Evolutionary conservation across 495 filamentous ascomycete genomes (phyloP), one percentile per base, ranked within the genome.

Genomic region (Neurospora intermedia): DNA sequence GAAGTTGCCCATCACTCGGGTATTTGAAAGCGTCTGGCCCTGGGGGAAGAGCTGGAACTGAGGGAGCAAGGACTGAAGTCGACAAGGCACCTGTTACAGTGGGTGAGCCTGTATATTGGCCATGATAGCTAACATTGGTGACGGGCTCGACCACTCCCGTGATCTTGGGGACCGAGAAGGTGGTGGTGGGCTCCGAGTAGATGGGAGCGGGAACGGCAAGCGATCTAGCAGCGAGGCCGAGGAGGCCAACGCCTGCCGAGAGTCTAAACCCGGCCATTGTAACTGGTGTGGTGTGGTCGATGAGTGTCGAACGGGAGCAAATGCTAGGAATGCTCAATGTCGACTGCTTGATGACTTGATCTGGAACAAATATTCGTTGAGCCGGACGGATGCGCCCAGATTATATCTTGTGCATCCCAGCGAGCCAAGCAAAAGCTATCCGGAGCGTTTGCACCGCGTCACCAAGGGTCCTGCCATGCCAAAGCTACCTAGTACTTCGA

Each of bases 1-100:
- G 85, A 15, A 94, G 88, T 27, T 85, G 76, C n/a, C 94, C 93
- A 70, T 92, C 86, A 38, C 87, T 86, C 45, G 89, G 91, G 76
- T 97, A 96, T 4, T 82, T 83, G 27, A 87, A 86, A 16, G 87
- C 88, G 23, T 82, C 83, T 0, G 86, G 83, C 43, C 83, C 83
- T 1, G 85, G 82, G 6, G 85, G 84, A 3, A 81, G 77, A 1
- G 81, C 76, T 11, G 86, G 74, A 43, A 91, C 88, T 1, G 85
- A 84, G 1, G 85, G 76, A 18, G 79, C 87, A 70, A 82, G 70
- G 4, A 87, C 83, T 0, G 77, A 77, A 11, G 87, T 89, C 15
- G 81, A 87, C 15, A 90, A 69, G 0, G 84, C 87, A 0, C 90
- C 90, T 2, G 87, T 91, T 1, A 31, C 0, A 27, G 86, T 88